A percentile compares a stretch with the other conserved stretches of the same genome.
These are phyloP conservation scores for Alopecurus myosuroides DNA, from an alignment of 176 grass and related monocot genomes.

Conservation along the genomic window DNA sequence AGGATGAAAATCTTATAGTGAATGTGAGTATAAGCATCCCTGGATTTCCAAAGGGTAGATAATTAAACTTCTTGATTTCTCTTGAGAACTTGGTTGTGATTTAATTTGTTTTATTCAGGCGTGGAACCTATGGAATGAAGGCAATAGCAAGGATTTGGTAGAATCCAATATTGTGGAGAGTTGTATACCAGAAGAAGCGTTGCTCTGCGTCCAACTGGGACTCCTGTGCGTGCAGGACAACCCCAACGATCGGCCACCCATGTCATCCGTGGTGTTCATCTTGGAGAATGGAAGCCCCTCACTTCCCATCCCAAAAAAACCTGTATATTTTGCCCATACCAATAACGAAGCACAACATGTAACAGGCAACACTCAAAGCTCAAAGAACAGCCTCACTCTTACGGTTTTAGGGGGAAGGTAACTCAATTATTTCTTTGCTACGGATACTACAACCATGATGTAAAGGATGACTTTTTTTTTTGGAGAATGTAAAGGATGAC, in stretches of 20 bases:
- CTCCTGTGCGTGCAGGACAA: not conserved
- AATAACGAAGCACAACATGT: not conserved
- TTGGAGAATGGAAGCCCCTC: constrained; percentile 27
- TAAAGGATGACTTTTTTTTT: not conserved
- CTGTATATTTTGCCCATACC: not conserved
- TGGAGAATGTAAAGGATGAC: not conserved
- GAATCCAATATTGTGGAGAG: not conserved
- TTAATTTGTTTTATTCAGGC: not conserved
- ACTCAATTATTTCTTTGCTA: not conserved
- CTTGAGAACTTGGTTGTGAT: not conserved
- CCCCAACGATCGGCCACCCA: not conserved
- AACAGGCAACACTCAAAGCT: not conserved
- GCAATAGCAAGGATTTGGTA: not conserved
- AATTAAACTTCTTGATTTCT: not conserved
- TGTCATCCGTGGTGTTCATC: constrained; percentile 26
- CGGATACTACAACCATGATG: not conserved
- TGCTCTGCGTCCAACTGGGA: not conserved
- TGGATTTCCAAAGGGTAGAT: not conserved
- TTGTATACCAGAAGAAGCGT: not conserved
- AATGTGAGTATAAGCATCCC: constrained; percentile 20
- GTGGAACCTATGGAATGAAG: not conserved
- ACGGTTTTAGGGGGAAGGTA: not conserved
- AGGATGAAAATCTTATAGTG: constrained; percentile 32
- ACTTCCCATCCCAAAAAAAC: not conserved
- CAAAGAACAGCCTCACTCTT: not conserved